Base-by-base conservation (phyloP, 23 red algal genomes). In the Pyropia haitanensis region DNA sequence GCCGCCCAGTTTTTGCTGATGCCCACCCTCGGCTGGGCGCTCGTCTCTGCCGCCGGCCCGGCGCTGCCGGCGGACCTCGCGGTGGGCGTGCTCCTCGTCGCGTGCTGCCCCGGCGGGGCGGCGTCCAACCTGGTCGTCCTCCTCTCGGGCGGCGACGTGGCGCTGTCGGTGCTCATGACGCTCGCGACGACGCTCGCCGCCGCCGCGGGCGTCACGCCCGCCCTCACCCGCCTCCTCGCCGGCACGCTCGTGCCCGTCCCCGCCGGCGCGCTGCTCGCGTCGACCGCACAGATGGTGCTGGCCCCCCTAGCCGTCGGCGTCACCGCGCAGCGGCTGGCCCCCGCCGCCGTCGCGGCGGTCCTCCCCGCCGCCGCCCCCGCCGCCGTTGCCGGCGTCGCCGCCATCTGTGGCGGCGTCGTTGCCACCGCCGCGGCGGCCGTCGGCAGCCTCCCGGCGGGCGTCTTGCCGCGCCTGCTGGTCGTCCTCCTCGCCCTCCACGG, bases 91-190 rank as follows among this genome's bases (percentile, higher is more conserved):
- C 71, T 85, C 59, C 67, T 97, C n/a, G 93, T 97, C 24, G 72
- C 85, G 1, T 80, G 72, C 28, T 89, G 85, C 53, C 93, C 93
- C 18, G 93, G 93, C 27, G 93, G 93, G 28, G 83, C 93, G 12
- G 93, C 93, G 13, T 87, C 79, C 27, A 97, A 97, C 49, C 27
- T 97, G 2, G 79, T 97, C 3, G 84, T 86, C 51, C 76, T 88
- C 5, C 51, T 97, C 32, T 80, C 75, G n/a, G 72, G 75, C 13
- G 93, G 85, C 22, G 76, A 97, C 39, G 93, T 97, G 17, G 80
- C 93, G n/a, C 72, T 97, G 3, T 79, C 68, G 63, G 85, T 97
- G 20, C 69, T 97, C 22, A 78, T 97, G 67, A 97, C 93, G 5
- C 70, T 83, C 22, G 56, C 65, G 3, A 90, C 85, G 33, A 97